Base-by-base conservation (phyloP, 208 protist genomes). In the Trypanosoma caninum region DNA sequence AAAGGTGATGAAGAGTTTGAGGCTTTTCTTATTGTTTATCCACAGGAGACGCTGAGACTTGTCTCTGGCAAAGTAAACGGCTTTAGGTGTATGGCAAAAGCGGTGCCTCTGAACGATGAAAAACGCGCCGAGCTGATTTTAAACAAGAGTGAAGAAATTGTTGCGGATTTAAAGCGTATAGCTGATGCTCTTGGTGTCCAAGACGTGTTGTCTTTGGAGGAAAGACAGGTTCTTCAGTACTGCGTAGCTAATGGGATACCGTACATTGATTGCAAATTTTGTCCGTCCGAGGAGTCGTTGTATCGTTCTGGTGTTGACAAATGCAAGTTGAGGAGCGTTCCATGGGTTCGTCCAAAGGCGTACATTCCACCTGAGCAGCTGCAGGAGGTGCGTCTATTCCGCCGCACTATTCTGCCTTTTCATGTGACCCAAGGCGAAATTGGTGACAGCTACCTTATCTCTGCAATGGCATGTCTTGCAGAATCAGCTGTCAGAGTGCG, bases 381-480 rank as follows among this genome's bases (percentile, higher is more conserved):
- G 16, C 65, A 67, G 48, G 74, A 89, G 72, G 69, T 87, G 27
- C 85, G 85, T 10, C 68, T 89, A 13, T 88, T 91, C 65, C 84
- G 84, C 28, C 72, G 71, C 40, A 73, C 64, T 23, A 82, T 89
- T 27, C 50, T 78, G 44, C 81, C 85, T 10, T 74, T 67, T 13
- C 79, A 91, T 33, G 82, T 93, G 25, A 72, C 65, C 16, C 85
- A 91, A 55, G 88, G 88, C 45, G 65, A 76, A 18, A 81, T 93
- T 45, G 88, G 85, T 25, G 72, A 95, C 75, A 89, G 80, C 35
- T 95, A 82, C 63, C 75, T 95, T 63, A 51, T 88, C 13, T 91
- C 75, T 33, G 75, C 85, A 51, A 75, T 91, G 47, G 76, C 85
- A 0, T 56, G 69, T 30, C 69, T 90, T 48, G 65, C 82, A 5